Evolutionary conservation across 2,329 filamentous ascomycete genomes (phyloP), one percentile per base, ranked within the genome.

Genomic region (Nemania abortiva): DNA sequence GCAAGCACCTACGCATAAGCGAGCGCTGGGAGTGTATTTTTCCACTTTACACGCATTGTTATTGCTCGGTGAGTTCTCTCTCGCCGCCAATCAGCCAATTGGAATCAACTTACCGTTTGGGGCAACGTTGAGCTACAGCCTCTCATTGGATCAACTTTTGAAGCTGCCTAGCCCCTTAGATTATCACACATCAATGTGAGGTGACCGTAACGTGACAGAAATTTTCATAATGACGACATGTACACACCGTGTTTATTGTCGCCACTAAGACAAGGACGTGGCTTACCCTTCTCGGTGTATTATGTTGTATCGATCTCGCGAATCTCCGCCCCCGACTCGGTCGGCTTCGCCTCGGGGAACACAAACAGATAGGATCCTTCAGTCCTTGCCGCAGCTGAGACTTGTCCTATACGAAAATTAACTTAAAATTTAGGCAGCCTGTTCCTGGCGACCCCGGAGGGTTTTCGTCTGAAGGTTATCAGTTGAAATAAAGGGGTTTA

Each of bases 1-100:
- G 63, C 62, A 60, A 63, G 50, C 65, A 63, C n/a, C 42, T 49
- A 27, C 24, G 24, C 24, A 27, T 72, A 72, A 67, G 72, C 70
- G 72, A 72, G 66, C 68, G 68, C 56, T 9, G 47, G 10, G 64
- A 54, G 31, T 70, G 68, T 29, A 66, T 59, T 66, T 58, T 66
- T 59, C 63, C 20, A 47, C 24, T 22, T 55, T 29, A 20, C 18
- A 37, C 9, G 11, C 39, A 39, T 55, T 39, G 37, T 42, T 39
- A 34, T 55, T 47, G 3, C 15, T 29, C 10, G 31, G 45, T 52
- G 49, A 63, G n/a, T 6, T 31, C 20, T 31, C 27, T 13, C 54
- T 45, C 13, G 37, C 52, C 58, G 58, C 52, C 58, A 31, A 34
- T 34, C 52, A 37, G 22, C 68, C 68, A 72, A 70, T 72, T 56